Evolutionary conservation across 257 asterid genomes (phyloP), one percentile per base, ranked within the genome.

Genomic region (Anisodus tanguticus): DNA sequence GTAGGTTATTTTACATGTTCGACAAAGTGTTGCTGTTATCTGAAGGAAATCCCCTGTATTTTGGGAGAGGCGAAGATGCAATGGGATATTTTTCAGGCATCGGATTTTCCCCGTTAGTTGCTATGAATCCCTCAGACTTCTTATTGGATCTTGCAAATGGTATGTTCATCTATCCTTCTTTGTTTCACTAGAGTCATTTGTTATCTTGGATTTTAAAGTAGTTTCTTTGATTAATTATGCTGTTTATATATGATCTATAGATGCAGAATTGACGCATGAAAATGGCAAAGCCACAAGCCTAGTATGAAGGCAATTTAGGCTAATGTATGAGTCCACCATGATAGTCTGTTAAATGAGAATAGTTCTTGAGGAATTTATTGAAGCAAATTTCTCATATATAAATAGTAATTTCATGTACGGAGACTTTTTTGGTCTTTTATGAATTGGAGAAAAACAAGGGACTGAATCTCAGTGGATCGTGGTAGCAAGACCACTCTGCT

Each of bases 41-140:
- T 0, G 98, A 95, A 47, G 98, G 98, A 45, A 91, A 91, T 68
- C 90, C 94, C 2, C 82, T 93, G 91, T 95, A 89, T 80, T 93
- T 84, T 47, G 98, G 98, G 19, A 93, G 86, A 84, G 95, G 92
- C 0, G 70, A 77, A 0, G 59, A 63, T 15, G 95, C 88, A 0
- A 43, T 95, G 92, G 92, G 89, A 41, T 93, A 93, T 79, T 95
- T 93, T 45, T 86, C 93, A 0, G 72, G 88, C 3, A 51, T 90
- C 1, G 97, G 98, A 8, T 95, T 87, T 60, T 82, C 90, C 5
- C 97, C 97, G 0, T 59, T 66, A 0, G 87, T 95, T 2, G 89
- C 97, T 53, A 93, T 95, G 98, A 95, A 95, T 87, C 98, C 98
- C 0, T 91, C 97, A 0, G 98, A 95, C 84, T 95, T 92, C 94